These are phyloP conservation scores for Colletotrichum chrysophilum DNA, from an alignment of 2,329 filamentous ascomycete species.

Conservation along the genomic window DNA sequence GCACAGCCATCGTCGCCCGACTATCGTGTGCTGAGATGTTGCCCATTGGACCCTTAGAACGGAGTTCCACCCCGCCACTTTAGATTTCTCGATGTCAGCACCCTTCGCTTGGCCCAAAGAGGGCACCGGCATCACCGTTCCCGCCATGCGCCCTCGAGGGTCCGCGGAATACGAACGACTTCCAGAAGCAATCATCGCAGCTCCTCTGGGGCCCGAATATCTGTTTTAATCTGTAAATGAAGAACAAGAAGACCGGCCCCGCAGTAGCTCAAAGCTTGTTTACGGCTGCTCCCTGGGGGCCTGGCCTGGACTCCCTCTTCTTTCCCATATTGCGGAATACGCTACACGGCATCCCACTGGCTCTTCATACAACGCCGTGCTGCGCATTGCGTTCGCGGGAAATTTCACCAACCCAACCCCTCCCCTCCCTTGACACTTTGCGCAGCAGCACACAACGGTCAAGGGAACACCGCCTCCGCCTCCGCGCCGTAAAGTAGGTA, in stretches of 20 bases:
- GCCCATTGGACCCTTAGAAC: not conserved
- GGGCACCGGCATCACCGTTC: not conserved
- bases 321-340: not conserved
- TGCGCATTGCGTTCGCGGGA: not conserved
- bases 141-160: not conserved
- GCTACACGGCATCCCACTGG: not conserved
- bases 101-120: not conserved
- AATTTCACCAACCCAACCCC: not conserved
- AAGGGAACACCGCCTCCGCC: not conserved
- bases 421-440: not conserved
- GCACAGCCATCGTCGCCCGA: not conserved
- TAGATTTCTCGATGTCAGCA: not conserved
- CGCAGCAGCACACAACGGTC: not conserved
- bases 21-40: not conserved
- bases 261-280: conserved; percentile 17
- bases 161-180: not conserved
- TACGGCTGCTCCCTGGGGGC: not conserved
- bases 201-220: not conserved
- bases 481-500: not conserved
- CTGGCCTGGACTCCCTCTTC: not conserved
- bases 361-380: not conserved
- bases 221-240: not conserved
- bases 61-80: not conserved
- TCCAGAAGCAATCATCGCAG: not conserved
- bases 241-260: not conserved